Base-by-base conservation (phyloP, 495 filamentous ascomycete genomes). In the Neurospora pannonica region DNA sequence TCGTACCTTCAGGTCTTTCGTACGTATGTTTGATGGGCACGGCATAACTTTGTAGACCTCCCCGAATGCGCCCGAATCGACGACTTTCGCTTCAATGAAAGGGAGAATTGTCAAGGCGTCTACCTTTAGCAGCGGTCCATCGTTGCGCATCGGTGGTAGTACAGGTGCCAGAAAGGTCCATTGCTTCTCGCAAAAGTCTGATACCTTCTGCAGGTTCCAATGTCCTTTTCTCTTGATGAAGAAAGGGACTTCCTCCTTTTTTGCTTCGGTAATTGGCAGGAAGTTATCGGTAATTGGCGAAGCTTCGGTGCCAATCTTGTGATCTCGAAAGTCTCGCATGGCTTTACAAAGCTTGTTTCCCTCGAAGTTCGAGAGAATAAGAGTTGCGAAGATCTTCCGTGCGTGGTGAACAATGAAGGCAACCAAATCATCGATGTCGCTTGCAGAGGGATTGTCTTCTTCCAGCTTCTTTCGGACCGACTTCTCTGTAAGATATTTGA, bases 361-460 rank as follows among this genome's bases (percentile, higher is more conserved):
- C 39, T 71, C 17, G 7, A 71, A 39, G 37, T 8, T 10, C 37
- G 37, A 8, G 8, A 69, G 21, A 10, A 73, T 13, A 3, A 36
- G 28, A 4, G 73, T 73, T n/a, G 38, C 71, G 19, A 73, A 73
- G 9, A 75, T 40, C 71, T 73, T 71, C 36, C n/a, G 70, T 24
- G 74, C 71, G n/a, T 5, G 21, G 19, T 34, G n/a, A 31, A 73
- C 60, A 17, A 73, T 73, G 37, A 40, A 73, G 2, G 0, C 4
- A 5, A 75, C 11, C 19, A 73, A 24, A 8, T 73, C 38, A 15
- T 75, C 42, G 5, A 34, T 37, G 4, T 38, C 46, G 11, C 21
- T 38, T 9, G 28, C 9, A 2, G 72, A 69, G 10, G 17, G 37
- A 43, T 42, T 17, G 0, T 42, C 4, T 42, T 42, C 15, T 5